Conservation (phyloP, 2,329 filamentous ascomycete species). For the Alternaria viburni region DNA sequence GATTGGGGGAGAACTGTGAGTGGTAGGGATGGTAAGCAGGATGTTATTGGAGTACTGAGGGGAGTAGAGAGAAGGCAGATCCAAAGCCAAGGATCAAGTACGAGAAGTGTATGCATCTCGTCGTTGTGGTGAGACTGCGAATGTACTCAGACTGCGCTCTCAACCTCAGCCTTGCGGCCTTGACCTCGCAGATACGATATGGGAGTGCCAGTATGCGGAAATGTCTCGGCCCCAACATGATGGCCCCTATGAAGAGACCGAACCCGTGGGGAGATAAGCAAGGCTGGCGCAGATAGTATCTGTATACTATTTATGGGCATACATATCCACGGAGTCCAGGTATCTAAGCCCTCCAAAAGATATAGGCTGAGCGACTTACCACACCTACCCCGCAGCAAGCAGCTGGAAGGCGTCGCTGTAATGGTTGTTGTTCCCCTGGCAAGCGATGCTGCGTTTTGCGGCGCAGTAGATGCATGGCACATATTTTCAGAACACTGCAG, state of each 20-base stretch:
- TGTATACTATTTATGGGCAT: neutral
- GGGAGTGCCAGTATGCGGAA: neutral
- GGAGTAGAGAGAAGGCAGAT: neutral
- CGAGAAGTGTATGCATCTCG: neutral
- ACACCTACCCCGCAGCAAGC: neutral
- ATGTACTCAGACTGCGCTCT: neutral
- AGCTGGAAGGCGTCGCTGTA: neutral
- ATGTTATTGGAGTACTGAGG: neutral
- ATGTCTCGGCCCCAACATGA: neutral
- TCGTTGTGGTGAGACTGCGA: neutral
- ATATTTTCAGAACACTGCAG: neutral
- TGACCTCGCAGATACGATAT: neutral
- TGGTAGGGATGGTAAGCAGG: neutral
- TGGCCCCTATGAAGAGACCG: neutral
- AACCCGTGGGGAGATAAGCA: neutral
- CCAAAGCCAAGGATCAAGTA: neutral
- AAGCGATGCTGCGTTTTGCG: neutral
- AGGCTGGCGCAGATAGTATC: neutral
- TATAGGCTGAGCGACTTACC: neutral
- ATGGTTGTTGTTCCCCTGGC: neutral
- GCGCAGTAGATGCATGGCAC: neutral
- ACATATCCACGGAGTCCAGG: neutral
- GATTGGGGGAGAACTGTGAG: neutral
- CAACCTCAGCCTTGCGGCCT: conserved; percentile 1
- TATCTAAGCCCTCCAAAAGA: neutral